Evolutionary conservation across 345 rosid genomes (phyloP).

Genomic region (Theobroma cacao): DNA sequence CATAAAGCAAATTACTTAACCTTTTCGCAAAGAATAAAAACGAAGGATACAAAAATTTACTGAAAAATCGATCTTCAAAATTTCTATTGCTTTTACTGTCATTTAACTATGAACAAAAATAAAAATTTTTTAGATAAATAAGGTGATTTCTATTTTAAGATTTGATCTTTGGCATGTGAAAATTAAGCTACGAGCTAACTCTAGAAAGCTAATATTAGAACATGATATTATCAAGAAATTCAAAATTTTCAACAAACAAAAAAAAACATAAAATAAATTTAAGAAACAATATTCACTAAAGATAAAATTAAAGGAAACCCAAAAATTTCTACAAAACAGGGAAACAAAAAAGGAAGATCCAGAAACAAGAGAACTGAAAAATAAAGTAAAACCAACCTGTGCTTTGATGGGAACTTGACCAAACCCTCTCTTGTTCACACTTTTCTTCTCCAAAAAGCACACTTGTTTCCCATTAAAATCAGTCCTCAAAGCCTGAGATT

Average conservation of each 20-base stretch:
- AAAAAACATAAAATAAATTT: background rate
- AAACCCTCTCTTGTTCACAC: constrained; percentile 23
- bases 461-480: constrained; percentile 51
- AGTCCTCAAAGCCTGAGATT: constrained; percentile 35
- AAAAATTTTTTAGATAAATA: background rate
- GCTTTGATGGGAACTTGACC: constrained; percentile 35
- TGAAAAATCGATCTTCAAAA: background rate
- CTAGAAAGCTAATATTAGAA: background rate
- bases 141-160: background rate
- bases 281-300: background rate
- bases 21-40: too few species aligned
- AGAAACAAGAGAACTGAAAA: background rate
- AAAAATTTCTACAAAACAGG: background rate
- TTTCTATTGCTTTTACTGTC: background rate
- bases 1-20: background rate
- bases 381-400: constrained; percentile 43
- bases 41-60: background rate
- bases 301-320: background rate
- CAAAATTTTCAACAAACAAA: background rate
- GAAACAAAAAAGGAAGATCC: background rate
- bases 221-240: background rate
- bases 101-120: background rate
- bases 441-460: constrained; percentile 25
- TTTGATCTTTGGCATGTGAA: background rate
- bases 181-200: background rate